These are phyloP conservation scores for Graphilbum sp. DNA, from an alignment of 2,329 filamentous ascomycete genomes.

Conservation along the genomic window DNA sequence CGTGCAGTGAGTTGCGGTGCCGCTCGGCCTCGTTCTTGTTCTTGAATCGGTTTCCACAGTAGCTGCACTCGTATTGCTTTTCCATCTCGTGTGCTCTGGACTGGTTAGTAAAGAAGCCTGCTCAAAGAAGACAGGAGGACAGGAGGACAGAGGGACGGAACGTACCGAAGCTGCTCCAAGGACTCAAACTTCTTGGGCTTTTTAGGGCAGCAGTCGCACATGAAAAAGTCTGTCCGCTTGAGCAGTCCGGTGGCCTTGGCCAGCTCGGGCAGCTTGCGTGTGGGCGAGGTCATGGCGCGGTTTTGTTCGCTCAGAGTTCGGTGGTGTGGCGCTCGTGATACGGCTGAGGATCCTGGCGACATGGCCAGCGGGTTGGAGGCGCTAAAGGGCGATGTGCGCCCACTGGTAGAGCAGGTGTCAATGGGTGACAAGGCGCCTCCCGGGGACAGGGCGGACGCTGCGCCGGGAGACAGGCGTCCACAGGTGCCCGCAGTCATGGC, in stretches of 20 bases:
- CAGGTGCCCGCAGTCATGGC: slow-evolving; percentile 13
- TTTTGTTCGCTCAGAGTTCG: slow-evolving; percentile 27
- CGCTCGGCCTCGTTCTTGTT: slow-evolving; percentile 98
- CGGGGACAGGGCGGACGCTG: slow-evolving; percentile 19
- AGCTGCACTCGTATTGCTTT: slow-evolving; percentile 89
- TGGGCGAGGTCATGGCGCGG: slow-evolving; percentile 26
- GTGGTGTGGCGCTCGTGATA: slow-evolving; percentile 26
- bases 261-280: slow-evolving; percentile 31
- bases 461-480: slow-evolving; percentile 29
- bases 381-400: slow-evolving; percentile 30
- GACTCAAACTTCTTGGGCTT: slow-evolving; percentile 93
- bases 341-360: slow-evolving; percentile 28
- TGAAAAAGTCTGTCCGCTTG: slow-evolving; percentile 28
- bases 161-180: slow-evolving; percentile 68
- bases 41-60: slow-evolving; percentile 91
- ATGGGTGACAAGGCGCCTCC: slow-evolving; percentile 31
- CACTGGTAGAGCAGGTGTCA: slow-evolving; percentile 15
- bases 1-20: slow-evolving; percentile 87
- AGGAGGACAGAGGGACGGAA: slow-evolving; percentile 8
- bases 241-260: slow-evolving; percentile 22
- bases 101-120: not conserved
- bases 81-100: slow-evolving; percentile 76
- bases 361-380: slow-evolving; percentile 30
- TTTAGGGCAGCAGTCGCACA: slow-evolving; percentile 93
- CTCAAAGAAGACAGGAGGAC: not conserved